Evolutionary conservation across 2,329 filamentous ascomycete species (phyloP).

Genomic region (Colletotrichum agaves): DNA sequence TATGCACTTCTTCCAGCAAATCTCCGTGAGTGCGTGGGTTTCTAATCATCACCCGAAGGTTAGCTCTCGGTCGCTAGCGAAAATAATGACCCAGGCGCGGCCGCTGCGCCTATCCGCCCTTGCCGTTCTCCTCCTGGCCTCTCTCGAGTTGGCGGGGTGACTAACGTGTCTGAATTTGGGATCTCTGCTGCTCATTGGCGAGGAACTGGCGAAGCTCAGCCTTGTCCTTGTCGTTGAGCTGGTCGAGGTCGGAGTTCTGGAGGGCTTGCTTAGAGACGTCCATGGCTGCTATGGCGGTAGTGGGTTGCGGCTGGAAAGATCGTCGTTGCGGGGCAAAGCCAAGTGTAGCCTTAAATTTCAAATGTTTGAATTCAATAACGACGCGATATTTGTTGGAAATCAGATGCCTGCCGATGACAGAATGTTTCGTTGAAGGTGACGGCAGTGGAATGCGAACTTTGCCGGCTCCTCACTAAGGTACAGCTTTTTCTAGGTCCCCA

Average conservation of each 20-base stretch:
- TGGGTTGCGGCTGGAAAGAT: no score
- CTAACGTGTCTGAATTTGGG: conserved; percentile 71
- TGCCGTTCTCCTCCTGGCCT: not conserved
- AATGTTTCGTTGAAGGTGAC: not conserved
- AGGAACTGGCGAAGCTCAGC: conserved; percentile 89
- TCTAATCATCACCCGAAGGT: conserved; percentile 48
- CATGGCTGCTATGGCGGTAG: conserved; percentile 41
- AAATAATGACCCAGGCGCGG: no score
- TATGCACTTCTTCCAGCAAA: conserved; percentile 96
- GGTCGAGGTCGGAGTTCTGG: conserved; percentile 72
- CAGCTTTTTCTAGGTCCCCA: conserved; percentile 16
- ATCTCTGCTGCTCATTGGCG: conserved; percentile 85
- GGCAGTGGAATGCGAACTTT: not conserved
- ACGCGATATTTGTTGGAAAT: not conserved
- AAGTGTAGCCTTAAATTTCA: no score
- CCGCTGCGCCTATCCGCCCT: no score
- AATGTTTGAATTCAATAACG: no score
- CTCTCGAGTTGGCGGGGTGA: conserved; percentile 37
- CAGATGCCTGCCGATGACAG: not conserved
- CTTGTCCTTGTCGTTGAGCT: conserved; percentile 85
- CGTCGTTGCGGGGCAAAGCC: no score
- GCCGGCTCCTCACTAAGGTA: not conserved
- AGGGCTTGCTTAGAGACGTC: conserved; percentile 51
- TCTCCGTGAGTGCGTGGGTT: conserved; percentile 70
- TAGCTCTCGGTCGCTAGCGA: not conserved